Percentiles rank a stretch among this genome's conserved stretches.
phyloP scores from a whole-genome alignment of 169 alveolate species.

The Cryptosporidium sp. region DNA sequence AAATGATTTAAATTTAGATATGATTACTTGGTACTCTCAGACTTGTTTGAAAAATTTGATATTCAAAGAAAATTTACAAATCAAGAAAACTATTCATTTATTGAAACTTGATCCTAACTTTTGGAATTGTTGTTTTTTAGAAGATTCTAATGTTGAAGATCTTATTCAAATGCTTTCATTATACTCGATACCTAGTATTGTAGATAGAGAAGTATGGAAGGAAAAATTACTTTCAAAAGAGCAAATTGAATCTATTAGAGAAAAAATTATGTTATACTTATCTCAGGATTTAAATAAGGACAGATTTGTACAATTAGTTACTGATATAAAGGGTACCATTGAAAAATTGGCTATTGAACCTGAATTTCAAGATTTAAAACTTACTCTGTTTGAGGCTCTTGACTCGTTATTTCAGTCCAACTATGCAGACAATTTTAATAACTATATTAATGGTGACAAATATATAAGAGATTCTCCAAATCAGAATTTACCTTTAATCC shows the following conservation, averaged over 20 bases:
- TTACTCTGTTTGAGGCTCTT: conserved; percentile 15
- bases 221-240: conserved; percentile 29
- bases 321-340: neutral
- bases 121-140: conserved; percentile 61
- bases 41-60: conserved; percentile 4
- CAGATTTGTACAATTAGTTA: neutral
- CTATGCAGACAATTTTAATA: neutral
- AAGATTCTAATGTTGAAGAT: neutral
- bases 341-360: neutral
- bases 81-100: neutral
- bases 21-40: conserved; percentile 42
- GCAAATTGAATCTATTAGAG: neutral
- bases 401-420: conserved; percentile 1
- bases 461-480: neutral
- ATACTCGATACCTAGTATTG: neutral
- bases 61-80: neutral
- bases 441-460: neutral
- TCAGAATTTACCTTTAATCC: neutral
- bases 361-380: conserved; percentile 8
- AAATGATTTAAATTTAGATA: neutral
- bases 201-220: conserved; percentile 50
- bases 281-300: neutral
- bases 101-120: conserved; percentile 46
- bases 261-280: neutral
- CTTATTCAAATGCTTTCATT: neutral